phyloP scores from a whole-genome alignment of 2,329 filamentous ascomycete species.

The Colletotrichum orchidophilum region DNA sequence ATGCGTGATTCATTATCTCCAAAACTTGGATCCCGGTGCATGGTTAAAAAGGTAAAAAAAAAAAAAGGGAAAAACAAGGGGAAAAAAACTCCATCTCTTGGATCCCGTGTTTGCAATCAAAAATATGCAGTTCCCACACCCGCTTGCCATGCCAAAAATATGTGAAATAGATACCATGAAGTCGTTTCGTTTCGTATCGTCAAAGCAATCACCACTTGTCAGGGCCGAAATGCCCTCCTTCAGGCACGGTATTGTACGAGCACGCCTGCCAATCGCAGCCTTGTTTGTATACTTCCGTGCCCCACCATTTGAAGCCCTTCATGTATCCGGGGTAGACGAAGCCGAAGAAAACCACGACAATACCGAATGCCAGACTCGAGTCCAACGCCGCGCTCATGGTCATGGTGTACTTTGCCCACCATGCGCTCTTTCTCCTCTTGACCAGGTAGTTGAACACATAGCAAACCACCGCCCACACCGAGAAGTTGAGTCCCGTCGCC shows the following conservation, averaged over 20 bases:
- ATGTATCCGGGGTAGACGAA: conserved; percentile 85
- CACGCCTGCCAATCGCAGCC: conserved; percentile 89
- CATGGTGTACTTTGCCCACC: conserved; percentile 96
- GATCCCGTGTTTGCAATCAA: background rate
- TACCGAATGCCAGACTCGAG: conserved; percentile 82
- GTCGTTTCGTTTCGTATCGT: conserved; percentile 23
- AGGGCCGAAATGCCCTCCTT: conserved; percentile 74
- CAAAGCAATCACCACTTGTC: conserved; percentile 59
- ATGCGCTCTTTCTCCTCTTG: conserved; percentile 73
- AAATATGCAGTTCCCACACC: conserved; percentile 6
- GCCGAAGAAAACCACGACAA: conserved; percentile 86
- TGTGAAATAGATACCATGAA: background rate
- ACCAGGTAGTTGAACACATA: conserved; percentile 85
- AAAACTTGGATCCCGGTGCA: background rate
- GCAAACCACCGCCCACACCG: conserved; percentile 86
- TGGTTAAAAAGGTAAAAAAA: no score
- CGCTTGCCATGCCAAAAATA: conserved; percentile 11
- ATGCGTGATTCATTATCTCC: background rate
- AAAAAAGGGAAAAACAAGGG: no score
- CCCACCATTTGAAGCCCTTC: conserved; percentile 84
- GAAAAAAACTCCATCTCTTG: conserved; percentile 1
- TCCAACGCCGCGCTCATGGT: conserved; percentile 85
- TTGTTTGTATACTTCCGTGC: conserved; percentile 84
- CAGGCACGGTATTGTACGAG: conserved; percentile 70
- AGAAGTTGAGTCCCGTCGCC: conserved; percentile 87